Percentiles rank a stretch among this genome's conserved stretches.
Conservation (phyloP, 179 eudicot genomes). For the Carnegiea gigantea region DNA sequence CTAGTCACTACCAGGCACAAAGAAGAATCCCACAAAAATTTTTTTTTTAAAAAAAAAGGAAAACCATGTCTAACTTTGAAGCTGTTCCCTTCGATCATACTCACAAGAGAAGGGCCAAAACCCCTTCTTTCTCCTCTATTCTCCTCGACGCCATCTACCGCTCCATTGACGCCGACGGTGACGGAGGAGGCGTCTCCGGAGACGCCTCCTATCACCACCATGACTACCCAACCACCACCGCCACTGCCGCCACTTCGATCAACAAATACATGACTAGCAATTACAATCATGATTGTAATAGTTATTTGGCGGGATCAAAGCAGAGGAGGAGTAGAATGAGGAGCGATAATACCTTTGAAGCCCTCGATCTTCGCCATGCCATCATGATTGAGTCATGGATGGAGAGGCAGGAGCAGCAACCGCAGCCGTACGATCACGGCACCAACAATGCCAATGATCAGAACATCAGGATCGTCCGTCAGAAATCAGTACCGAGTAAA, state of each 20-base stretch:
- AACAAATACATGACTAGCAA: not conserved
- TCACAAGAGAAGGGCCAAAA: slow-evolving; percentile 39
- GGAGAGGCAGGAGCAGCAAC: slow-evolving; percentile 36
- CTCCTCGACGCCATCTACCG: slow-evolving; percentile 80
- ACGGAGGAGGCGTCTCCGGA: not conserved
- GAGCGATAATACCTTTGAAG: slow-evolving; percentile 36
- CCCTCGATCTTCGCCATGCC: slow-evolving; percentile 58
- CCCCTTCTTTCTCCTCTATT: slow-evolving; percentile 78
- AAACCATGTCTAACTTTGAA: not conserved
- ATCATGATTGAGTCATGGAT: slow-evolving; percentile 75
- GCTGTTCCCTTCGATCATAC: slow-evolving; percentile 14
- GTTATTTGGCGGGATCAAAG: slow-evolving; percentile 4
- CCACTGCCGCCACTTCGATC: slow-evolving; percentile 13
- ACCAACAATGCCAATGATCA: not conserved
- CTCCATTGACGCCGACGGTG: slow-evolving; percentile 49
- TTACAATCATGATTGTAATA: not conserved
- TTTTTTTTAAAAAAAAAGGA: not conserved
- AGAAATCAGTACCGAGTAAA: slow-evolving; percentile 26
- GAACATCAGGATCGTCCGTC: slow-evolving; percentile 24
- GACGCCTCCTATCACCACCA: not conserved
- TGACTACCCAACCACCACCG: slow-evolving; percentile 10
- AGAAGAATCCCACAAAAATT: not conserved
- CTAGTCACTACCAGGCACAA: not conserved
- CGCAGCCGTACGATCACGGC: not conserved
- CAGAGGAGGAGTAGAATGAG: slow-evolving; percentile 29